Percentiles rank a stretch among this genome's conserved stretches.
Conservation (phyloP, 768 basidiomycete genomes). For the Tricholomella constricta region DNA sequence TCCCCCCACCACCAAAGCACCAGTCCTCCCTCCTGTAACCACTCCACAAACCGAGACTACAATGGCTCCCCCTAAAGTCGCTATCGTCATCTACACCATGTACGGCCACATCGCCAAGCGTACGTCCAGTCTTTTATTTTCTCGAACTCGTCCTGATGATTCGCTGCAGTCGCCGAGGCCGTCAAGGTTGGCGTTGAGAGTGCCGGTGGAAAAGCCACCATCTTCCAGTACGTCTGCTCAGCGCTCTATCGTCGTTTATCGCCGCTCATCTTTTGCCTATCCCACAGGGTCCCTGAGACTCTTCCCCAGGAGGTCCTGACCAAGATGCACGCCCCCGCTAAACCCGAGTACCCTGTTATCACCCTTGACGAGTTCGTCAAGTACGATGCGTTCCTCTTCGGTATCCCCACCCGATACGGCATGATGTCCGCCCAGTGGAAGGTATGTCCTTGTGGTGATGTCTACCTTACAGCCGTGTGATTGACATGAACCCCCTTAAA, state of each 20-base stretch:
- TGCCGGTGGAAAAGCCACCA: constrained; percentile 51
- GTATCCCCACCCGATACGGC: constrained; percentile 81
- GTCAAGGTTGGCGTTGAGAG: constrained; percentile 47
- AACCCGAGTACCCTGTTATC: constrained; percentile 72
- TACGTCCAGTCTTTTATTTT: constrained; percentile 34
- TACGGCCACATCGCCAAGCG: constrained; percentile 73
- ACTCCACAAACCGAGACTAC: constrained; percentile 13
- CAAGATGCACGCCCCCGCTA: constrained; percentile 72
- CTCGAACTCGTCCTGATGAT: not conserved
- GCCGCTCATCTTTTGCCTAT: not conserved
- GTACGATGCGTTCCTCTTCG: constrained; percentile 77
- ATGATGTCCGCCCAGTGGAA: constrained; percentile 82
- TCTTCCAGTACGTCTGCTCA: constrained; percentile 51
- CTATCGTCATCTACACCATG: constrained; percentile 73
- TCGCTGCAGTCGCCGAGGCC: constrained; percentile 57
- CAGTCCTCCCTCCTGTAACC: constrained; percentile 16
- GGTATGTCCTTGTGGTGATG: constrained; percentile 32
- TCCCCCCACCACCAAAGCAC: constrained; percentile 8
- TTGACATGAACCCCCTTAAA: not conserved
- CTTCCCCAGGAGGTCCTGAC: constrained; percentile 66
- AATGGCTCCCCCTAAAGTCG: constrained; percentile 57
- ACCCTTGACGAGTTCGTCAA: constrained; percentile 49
- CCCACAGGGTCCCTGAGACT: constrained; percentile 72
- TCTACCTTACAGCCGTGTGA: not conserved
- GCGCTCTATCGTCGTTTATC: not conserved